These are phyloP conservation scores for Smallanthus sonchifolius DNA, from an alignment of 129 eudicot genomes.

Conservation along the genomic window DNA sequence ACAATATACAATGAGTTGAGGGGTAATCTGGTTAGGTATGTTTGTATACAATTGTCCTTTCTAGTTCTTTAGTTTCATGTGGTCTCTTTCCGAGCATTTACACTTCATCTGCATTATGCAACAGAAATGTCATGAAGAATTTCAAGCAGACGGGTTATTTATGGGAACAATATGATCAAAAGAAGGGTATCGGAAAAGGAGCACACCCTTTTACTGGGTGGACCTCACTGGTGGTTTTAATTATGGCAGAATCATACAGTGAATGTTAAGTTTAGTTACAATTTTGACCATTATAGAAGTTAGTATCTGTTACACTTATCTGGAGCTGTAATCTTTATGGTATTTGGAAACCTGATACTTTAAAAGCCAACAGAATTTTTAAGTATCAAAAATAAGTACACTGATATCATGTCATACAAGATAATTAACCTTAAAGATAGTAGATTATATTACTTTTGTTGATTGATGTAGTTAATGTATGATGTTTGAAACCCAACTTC, in stretches of 20 bases:
- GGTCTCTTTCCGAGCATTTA: neutral
- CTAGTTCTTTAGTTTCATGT: neutral
- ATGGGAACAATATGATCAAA: constrained; percentile 98
- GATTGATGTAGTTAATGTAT: neutral
- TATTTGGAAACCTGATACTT: neutral
- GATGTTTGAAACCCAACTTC: neutral
- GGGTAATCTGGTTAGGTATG: constrained; percentile 66
- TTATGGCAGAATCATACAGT: constrained; percentile 81
- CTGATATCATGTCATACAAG: neutral
- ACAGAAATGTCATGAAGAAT: constrained; percentile 76
- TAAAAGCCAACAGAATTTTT: neutral
- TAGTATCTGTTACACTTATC: neutral
- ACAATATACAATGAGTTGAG: constrained; percentile 73
- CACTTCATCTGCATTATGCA: neutral
- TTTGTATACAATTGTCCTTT: neutral
- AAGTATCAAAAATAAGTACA: neutral
- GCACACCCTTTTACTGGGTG: constrained; percentile 87
- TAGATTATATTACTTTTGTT: neutral
- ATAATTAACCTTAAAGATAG: neutral
- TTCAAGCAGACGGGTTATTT: constrained; percentile 68
- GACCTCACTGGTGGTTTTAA: constrained; percentile 72
- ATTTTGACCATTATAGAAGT: constrained; percentile 19
- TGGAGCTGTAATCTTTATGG: neutral
- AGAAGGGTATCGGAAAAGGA: constrained; percentile 87
- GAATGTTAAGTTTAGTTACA: constrained; percentile 34